These are phyloP conservation scores for Gomphus sp. DNA, from an alignment of 1,284 basidiomycete genomes.

Conservation along the genomic window DNA sequence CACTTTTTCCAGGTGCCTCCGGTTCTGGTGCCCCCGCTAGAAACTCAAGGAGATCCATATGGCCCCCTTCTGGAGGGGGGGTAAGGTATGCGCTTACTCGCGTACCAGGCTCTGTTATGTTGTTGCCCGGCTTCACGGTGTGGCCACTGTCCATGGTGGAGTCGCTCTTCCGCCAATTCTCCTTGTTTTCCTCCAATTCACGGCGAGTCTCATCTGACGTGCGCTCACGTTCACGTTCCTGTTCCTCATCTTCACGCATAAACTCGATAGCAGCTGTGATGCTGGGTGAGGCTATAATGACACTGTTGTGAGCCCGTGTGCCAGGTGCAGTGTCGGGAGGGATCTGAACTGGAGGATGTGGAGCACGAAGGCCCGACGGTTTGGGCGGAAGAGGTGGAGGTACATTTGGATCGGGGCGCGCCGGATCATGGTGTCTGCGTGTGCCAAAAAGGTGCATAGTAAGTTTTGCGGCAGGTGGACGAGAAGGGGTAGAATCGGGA, in stretches of 20 bases:
- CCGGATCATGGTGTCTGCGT: constrained; percentile 15
- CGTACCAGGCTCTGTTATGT: constrained; percentile 36
- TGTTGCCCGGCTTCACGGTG: constrained; percentile 49
- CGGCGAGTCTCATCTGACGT: constrained; percentile 5
- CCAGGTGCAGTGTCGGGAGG: constrained; percentile 6
- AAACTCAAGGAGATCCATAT: constrained; percentile 3
- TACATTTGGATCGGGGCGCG: constrained; percentile 15
- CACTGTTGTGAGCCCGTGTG: constrained; percentile 17
- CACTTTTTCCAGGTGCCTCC: not conserved
- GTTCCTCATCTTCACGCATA: constrained; percentile 21
- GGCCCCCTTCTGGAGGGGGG: not conserved
- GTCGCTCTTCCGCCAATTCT: constrained; percentile 65
- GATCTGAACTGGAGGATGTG: not conserved
- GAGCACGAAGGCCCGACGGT: constrained; percentile 16
- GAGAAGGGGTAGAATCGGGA: constrained; percentile 14
- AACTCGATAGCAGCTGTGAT: constrained; percentile 26
- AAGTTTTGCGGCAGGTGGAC: constrained; percentile 28
- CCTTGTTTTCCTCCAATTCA: constrained; percentile 32
- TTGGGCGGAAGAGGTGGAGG: constrained; percentile 29
- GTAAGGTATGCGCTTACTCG: constrained; percentile 56
- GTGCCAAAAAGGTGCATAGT: constrained; percentile 33
- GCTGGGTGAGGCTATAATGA: constrained; percentile 24
- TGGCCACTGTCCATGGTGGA: constrained; percentile 58
- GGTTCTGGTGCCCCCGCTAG: not conserved
- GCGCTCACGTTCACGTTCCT: constrained; percentile 12